Evolutionary conservation across 805 yeast species (phyloP).

Genomic region (Suhomyces xylopsoci): DNA sequence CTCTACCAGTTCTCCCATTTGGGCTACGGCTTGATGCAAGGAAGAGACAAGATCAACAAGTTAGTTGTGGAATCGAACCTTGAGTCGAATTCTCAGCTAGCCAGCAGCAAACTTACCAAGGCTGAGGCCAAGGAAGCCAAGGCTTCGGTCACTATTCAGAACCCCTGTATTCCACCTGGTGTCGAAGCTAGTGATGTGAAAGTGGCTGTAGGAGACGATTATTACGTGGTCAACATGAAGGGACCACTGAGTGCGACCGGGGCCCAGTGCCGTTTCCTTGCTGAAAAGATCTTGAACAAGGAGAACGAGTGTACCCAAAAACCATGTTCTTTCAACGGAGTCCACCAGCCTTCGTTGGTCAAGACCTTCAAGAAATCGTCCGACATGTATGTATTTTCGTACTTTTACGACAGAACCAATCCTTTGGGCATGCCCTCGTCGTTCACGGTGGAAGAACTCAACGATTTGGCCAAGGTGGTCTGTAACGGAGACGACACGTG

Average conservation of each 20-base stretch:
- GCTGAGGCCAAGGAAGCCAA: conserved; percentile 36
- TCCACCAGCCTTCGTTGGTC: conserved; percentile 90
- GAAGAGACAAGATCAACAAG: conserved; percentile 76
- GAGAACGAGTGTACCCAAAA: conserved; percentile 68
- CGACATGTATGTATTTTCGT: conserved; percentile 89
- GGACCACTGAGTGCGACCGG: conserved; percentile 66
- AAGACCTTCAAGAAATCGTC: conserved; percentile 67
- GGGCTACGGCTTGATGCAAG: conserved; percentile 95
- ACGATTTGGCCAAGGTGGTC: conserved; percentile 76
- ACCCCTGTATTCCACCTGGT: conserved; percentile 91
- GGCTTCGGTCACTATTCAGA: conserved; percentile 48
- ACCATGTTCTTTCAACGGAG: conserved; percentile 96
- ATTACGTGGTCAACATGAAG: conserved; percentile 55
- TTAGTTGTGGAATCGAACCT: conserved; percentile 55
- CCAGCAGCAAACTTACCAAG: conserved; percentile 17
- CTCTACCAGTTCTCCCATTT: conserved; percentile 93
- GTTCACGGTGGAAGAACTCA: conserved; percentile 80
- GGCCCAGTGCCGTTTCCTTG: conserved; percentile 80
- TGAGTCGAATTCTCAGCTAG: conserved; percentile 19
- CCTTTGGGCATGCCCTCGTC: conserved; percentile 94
- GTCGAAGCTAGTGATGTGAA: conserved; percentile 53
- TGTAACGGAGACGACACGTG: conserved; percentile 81
- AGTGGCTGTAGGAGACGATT: conserved; percentile 50
- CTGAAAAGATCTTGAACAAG: conserved; percentile 81
- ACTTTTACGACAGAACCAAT: conserved; percentile 89